Conservation (phyloP, 441 rosid species). For the Adansonia grandidieri region DNA sequence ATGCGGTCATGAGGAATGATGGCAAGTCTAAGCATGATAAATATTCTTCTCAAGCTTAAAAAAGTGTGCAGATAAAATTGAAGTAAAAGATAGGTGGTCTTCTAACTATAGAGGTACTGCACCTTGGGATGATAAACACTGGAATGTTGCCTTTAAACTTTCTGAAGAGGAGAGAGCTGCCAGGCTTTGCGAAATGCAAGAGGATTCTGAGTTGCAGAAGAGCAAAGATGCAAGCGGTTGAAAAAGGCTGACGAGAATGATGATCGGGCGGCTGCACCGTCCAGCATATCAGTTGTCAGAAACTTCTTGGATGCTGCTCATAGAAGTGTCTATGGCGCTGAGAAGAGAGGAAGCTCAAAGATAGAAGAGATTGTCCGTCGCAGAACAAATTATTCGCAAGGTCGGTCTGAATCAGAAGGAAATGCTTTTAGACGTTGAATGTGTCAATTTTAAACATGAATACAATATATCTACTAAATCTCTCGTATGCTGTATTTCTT, state of each 20-base stretch:
- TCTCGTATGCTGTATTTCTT: too few species aligned
- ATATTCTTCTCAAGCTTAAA: slow-evolving; percentile 35
- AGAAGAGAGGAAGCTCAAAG: slow-evolving; percentile 82
- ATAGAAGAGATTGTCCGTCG: slow-evolving; percentile 91
- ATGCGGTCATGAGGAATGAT: slow-evolving; percentile 37
- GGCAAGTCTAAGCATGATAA: slow-evolving; percentile 45
- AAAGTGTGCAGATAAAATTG: slow-evolving; percentile 22
- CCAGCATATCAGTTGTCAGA: slow-evolving; percentile 48
- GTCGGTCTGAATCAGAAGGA: slow-evolving; percentile 64
- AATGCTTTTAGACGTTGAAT: slow-evolving; percentile 78
- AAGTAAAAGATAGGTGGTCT: slow-evolving; percentile 34
- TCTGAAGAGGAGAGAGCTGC: slow-evolving; percentile 86
- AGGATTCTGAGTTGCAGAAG: slow-evolving; percentile 85
- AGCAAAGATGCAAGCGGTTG: slow-evolving; percentile 85
- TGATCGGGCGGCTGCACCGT: slow-evolving; percentile 55
- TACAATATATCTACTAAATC: too few species aligned
- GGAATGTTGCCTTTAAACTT: slow-evolving; percentile 53
- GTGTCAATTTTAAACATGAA: too few species aligned
- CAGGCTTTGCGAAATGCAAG: slow-evolving; percentile 74
- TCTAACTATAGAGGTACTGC: slow-evolving; percentile 20
- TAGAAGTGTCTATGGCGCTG: slow-evolving; percentile 81
- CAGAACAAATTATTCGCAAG: slow-evolving; percentile 71
- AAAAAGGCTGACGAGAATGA: slow-evolving; percentile 80
- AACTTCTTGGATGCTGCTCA: slow-evolving; percentile 82
- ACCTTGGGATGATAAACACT: slow-evolving; percentile 30